Evolutionary conservation across 495 filamentous ascomycete genomes (phyloP), one percentile per base, ranked within the genome.

Genomic region (Hypoxylon fuscum): DNA sequence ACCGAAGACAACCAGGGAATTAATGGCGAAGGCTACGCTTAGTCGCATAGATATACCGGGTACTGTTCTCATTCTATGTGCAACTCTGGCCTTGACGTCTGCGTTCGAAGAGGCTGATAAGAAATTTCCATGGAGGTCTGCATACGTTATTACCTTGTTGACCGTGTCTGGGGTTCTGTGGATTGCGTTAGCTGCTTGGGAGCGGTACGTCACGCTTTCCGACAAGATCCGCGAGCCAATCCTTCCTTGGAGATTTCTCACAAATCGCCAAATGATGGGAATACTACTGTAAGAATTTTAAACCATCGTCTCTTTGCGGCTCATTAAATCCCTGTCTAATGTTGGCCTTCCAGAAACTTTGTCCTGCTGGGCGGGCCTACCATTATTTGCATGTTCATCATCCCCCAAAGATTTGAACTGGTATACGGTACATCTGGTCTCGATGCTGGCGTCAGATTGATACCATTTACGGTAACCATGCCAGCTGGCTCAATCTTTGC

Each of bases 321-420:
- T 5, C 1, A 1, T 20, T 12, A 20, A 9, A 7, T 3, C 1
- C 17, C 18, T 20, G 15, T 40, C 37, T 40, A 40, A 40, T 15
- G 2, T 17, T n/a, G 18, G 2, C n/a, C 14, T 40, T 1, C 38
- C 11, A 38, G 45, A 31, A 20, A 47, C 14, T 40, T 53, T 1
- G 8, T 64, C 1, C 14, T 66, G 27, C 38, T 64, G 0, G 55
- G 57, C 17, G 63, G 55, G 10, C 43, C 56, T 1, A 43, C 48
- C 10, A 34, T 79, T 20, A 65, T 76, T 10, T 55, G 68, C 58
- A 68, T 81, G 3, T 76, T 83, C 7, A 76, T 77, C 23, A 61
- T 86, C 6, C 80, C 83, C 0, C 70, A 81, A 32, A 72, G 79
- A 48, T 80, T 81, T 29, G 76, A 84, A 43, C 53, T 81, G 5